Conservation (phyloP, 2,329 filamentous ascomycete species). For the Ophiostoma quercus region DNA sequence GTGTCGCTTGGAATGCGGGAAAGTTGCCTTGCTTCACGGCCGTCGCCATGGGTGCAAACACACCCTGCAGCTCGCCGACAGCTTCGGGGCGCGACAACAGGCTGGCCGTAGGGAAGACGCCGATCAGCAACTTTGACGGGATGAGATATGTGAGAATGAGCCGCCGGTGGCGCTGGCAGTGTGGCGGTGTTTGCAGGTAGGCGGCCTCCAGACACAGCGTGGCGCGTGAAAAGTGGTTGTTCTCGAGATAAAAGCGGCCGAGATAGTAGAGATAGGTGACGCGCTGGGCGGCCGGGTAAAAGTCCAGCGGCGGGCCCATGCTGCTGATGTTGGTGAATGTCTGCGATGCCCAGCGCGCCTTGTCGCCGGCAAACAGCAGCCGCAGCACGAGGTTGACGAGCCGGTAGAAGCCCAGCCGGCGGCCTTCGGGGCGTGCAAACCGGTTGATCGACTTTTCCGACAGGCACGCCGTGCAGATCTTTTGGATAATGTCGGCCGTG, state of each 20-base stretch:
- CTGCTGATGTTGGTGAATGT: constrained; percentile 85
- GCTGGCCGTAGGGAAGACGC: constrained; percentile 66
- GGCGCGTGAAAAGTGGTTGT: constrained; percentile 74
- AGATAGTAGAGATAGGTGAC: constrained; percentile 95
- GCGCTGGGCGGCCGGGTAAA: constrained; percentile 79
- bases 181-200: constrained; percentile 61
- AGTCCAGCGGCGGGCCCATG: constrained; percentile 71
- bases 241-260: constrained; percentile 81
- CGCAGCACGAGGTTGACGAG: constrained; percentile 89
- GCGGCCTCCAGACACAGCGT: constrained; percentile 70
- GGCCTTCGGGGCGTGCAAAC: constrained; percentile 68
- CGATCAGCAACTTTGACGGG: constrained; percentile 75
- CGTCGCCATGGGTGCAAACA: constrained; percentile 67
- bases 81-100: constrained; percentile 70
- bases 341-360: constrained; percentile 76
- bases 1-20: constrained; percentile 62
- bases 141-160: constrained; percentile 81
- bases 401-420: constrained; percentile 81
- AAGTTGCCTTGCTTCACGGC: constrained; percentile 68
- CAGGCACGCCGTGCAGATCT: constrained; percentile 84
- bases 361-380: constrained; percentile 77
- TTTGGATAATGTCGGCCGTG: constrained; percentile 82
- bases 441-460: constrained; percentile 69
- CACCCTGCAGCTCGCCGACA: constrained; percentile 51
- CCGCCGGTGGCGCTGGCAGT: constrained; percentile 66